Evolutionary conservation across 257 asterid species (phyloP).

Genomic region (Capsicum baccatum): DNA sequence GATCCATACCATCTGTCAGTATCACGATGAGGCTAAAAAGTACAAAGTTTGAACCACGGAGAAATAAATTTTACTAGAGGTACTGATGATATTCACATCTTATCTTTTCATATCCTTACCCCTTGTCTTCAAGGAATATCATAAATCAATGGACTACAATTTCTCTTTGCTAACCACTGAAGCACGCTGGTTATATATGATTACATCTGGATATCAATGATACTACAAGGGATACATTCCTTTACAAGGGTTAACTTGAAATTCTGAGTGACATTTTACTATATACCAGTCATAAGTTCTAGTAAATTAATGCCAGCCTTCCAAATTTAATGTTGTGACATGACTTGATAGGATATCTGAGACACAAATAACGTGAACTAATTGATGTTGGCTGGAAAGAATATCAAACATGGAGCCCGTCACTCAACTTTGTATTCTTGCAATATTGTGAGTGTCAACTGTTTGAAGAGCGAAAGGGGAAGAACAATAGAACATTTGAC

Average conservation of each 20-base stretch:
- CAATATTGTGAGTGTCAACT: not conserved
- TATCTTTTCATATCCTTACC: not conserved
- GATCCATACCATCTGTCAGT: conserved; percentile 21
- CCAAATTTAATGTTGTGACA: not conserved
- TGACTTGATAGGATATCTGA: not conserved
- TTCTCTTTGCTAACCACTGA: conserved; percentile 10
- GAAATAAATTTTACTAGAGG: not conserved
- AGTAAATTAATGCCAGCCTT: not conserved
- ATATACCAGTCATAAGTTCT: not conserved
- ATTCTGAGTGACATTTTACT: conserved; percentile 14
- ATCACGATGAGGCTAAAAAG: not conserved
- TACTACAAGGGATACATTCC: conserved; percentile 6
- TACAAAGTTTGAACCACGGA: not conserved
- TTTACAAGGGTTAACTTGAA: not conserved
- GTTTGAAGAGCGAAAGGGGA: not conserved
- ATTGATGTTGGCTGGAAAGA: conserved; percentile 1
- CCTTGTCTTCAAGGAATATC: not conserved
- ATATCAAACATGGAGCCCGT: not conserved
- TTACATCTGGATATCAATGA: not conserved
- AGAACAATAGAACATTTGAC: not conserved
- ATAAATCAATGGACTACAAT: not conserved
- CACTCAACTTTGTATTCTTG: not conserved
- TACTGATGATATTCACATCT: not conserved
- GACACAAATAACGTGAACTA: not conserved
- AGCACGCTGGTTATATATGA: not conserved